Evolutionary conservation across 2,329 filamentous ascomycete genomes (phyloP).

Genomic region (Sarocladium brachiariae): DNA sequence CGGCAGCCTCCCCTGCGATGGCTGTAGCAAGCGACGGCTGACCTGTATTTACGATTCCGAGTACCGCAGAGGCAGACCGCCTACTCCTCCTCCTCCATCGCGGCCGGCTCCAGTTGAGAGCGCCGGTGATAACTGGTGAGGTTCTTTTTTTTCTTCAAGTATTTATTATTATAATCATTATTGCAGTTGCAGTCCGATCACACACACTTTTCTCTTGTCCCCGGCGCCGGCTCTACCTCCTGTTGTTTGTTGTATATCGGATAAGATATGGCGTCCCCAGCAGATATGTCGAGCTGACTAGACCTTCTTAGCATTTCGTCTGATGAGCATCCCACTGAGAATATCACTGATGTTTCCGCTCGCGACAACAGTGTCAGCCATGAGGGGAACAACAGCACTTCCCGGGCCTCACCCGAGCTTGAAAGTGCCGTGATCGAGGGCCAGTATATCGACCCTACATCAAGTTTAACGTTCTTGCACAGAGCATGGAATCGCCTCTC

Average conservation of each 20-base stretch:
- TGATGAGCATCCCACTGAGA: background rate
- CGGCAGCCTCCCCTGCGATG: constrained; percentile 28
- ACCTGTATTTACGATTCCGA: constrained; percentile 28
- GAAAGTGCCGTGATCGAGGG: constrained; percentile 36
- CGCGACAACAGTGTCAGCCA: constrained; percentile 6
- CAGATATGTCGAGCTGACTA: constrained; percentile 7
- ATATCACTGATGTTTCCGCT: background rate
- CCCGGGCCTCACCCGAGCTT: constrained; percentile 22
- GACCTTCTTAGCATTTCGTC: background rate
- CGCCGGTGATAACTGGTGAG: background rate
- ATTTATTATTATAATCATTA: no score
- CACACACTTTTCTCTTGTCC: no score
- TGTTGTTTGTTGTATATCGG: no score
- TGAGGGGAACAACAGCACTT: constrained; percentile 11
- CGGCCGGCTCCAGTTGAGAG: constrained; percentile 17
- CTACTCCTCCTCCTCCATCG: no score
- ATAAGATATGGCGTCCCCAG: background rate
- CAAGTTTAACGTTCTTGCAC: constrained; percentile 48
- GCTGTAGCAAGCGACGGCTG: constrained; percentile 22
- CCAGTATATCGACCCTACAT: constrained; percentile 49
- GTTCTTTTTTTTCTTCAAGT: no score
- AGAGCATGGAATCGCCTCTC: constrained; percentile 43
- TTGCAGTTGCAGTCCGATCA: no score
- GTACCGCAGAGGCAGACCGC: constrained; percentile 29
- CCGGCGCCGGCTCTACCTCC: no score